A percentile compares a stretch with the other conserved stretches of the same genome.
These are phyloP conservation scores for Dioscorea dumetorum DNA, from an alignment of 106 monocot genomes.

Conservation along the genomic window DNA sequence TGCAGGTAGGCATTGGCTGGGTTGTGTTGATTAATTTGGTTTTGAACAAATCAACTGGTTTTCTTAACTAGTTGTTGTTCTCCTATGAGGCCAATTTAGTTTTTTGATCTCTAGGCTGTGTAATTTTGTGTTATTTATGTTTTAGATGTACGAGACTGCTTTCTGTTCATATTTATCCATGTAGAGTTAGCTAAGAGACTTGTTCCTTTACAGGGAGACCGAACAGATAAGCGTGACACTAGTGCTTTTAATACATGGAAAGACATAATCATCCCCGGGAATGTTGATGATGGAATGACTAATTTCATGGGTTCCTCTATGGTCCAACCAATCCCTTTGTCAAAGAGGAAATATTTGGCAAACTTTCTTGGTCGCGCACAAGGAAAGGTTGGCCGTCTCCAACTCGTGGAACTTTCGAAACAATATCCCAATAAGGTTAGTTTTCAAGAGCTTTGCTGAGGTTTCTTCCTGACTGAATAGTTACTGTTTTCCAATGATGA, in stretches of 20 bases:
- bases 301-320: slow-evolving; percentile 27
- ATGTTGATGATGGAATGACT: slow-evolving; percentile 94
- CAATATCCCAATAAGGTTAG: slow-evolving; percentile 87
- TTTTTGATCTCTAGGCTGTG: no score
- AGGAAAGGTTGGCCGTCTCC: slow-evolving; percentile 88
- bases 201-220: slow-evolving; percentile 57
- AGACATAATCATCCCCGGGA: slow-evolving; percentile 96
- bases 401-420: slow-evolving; percentile 75
- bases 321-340: slow-evolving; percentile 73
- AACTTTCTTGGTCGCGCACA: slow-evolving; percentile 95
- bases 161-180: no score
- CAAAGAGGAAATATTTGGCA: slow-evolving; percentile 82
- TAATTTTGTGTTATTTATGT: no score
- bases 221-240: slow-evolving; percentile 83
- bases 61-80: no score
- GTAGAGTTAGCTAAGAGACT: no score
- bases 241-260: slow-evolving; percentile 99
- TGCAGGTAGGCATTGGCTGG: no score
- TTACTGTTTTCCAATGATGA: no score
- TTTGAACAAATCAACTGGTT: no score
- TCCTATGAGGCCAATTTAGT: no score
- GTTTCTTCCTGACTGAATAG: no score
- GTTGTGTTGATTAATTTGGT: no score
- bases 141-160: no score
- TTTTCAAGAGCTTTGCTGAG: background rate